A percentile compares a stretch with the other conserved stretches of the same genome.
Conservation (phyloP, 768 basidiomycete genomes). For the Termitomyces sp. region DNA sequence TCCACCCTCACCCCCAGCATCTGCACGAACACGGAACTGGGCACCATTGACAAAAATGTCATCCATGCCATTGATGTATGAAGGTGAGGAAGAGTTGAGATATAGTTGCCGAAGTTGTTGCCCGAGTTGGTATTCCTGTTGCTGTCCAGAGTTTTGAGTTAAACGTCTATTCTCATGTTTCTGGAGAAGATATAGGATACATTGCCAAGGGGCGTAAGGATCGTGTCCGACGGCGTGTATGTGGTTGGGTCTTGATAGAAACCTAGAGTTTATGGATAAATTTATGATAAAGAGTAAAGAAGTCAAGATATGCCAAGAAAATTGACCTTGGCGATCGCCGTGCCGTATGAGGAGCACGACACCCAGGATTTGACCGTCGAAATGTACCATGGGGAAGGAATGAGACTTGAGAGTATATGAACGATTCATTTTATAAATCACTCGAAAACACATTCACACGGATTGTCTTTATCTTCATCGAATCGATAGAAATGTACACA, state of each 20-base stretch:
- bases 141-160: slow-evolving; percentile 22
- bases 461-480: neutral
- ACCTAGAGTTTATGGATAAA: slow-evolving; percentile 23
- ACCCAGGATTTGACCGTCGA: slow-evolving; percentile 37
- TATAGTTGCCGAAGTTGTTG: slow-evolving; percentile 45
- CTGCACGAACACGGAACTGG: slow-evolving; percentile 48
- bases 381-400: slow-evolving; percentile 10
- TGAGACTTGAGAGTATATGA: neutral
- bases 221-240: slow-evolving; percentile 49
- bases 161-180: neutral
- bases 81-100: slow-evolving; percentile 45
- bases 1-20: slow-evolving; percentile 62
- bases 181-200: slow-evolving; percentile 25
- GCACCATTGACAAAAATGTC: slow-evolving; percentile 26
- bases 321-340: slow-evolving; percentile 47
- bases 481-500: neutral
- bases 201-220: slow-evolving; percentile 65
- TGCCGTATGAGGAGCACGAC: slow-evolving; percentile 54
- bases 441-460: neutral
- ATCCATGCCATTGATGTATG: slow-evolving; percentile 42
- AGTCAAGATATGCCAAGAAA: neutral
- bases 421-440: neutral
- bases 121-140: slow-evolving; percentile 56
- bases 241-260: slow-evolving; percentile 61
- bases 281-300: neutral